Evolutionary conservation across 192 early-diverging fungal genomes (phyloP).

Genomic region (Coemansia sp.): DNA sequence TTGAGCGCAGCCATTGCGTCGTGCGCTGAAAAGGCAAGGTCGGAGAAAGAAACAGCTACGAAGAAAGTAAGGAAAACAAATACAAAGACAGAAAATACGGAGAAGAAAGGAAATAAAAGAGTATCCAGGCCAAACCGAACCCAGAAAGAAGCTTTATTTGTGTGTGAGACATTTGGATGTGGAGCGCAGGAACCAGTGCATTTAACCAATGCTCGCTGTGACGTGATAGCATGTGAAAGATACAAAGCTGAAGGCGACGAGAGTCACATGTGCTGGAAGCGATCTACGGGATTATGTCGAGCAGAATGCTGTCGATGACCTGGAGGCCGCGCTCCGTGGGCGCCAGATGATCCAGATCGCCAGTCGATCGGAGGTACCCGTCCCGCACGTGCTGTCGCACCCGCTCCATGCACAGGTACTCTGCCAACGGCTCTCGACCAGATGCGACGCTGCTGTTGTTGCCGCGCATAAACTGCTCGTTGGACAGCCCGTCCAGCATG

Average conservation of each 20-base stretch:
- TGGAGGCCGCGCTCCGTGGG: conserved; percentile 42
- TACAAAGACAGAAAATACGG: not conserved
- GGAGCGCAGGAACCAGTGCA: not conserved
- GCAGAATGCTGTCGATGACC: conserved; percentile 40
- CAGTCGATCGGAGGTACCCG: conserved; percentile 24
- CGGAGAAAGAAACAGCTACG: not conserved
- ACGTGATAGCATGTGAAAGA: conserved; percentile 16
- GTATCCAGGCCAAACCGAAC: not conserved
- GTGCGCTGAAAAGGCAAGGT: not conserved
- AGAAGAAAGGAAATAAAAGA: conserved; percentile 9
- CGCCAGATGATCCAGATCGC: conserved; percentile 8
- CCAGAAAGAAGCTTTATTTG: not conserved
- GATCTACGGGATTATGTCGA: conserved; percentile 29
- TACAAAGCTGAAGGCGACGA: not conserved
- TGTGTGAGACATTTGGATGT: too few relatives aligned
- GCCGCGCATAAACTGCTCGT: conserved; percentile 20
- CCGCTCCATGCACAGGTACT: conserved; percentile 34
- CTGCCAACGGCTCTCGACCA: conserved; percentile 17
- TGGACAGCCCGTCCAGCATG: conserved; percentile 42
- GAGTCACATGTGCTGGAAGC: conserved; percentile 14
- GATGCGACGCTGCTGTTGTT: conserved; percentile 4
- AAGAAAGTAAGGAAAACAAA: not conserved
- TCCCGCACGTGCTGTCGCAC: conserved; percentile 18
- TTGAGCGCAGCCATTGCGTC: conserved; percentile 34
- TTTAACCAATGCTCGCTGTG: not conserved